Base-by-base conservation (phyloP, 441 rosid genomes). In the Erodium texanum region DNA sequence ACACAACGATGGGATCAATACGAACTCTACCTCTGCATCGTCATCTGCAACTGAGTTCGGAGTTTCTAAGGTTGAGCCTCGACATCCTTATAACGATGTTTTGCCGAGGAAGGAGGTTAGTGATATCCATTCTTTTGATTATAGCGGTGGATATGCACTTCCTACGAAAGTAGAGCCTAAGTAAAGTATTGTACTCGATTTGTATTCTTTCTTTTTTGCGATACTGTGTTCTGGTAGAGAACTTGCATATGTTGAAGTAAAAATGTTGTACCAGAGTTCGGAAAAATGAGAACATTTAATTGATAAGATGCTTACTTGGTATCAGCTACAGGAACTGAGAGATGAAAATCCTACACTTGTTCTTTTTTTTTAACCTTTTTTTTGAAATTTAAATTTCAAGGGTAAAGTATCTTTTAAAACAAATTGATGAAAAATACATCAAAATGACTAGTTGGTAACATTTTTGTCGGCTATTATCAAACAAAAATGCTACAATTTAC, bases 41-140 rank as follows among this genome's bases (percentile, higher is more conserved):
- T 90, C 97, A 0, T 89, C 97, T 16, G 83, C 92, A 5, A 89
- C 92, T 0, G 97, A 92, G 8, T 86, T 92, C 34, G 94, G 81
- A 58, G 83, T 71, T 23, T 62, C 85, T 20, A 87, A 84, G 74
- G 84, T 77, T 24, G 82, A 75, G 18, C 76, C 76, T 6, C 85
- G 75, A 70, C 80, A 85, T 64, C 88, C 78, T 67, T 93, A 89
- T 34, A 83, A 76, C 0, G 90, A 84, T 18, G 23, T 67, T 66
- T 61, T 78, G 43, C 87, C 86, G 36, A 86, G 74, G 67, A 76
- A 80, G 62, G 84, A 78, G 18, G 71, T 54, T 5, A 79, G 62
- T 8, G 75, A 75, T 9, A 73, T 48, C 2, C 72, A 80, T 68
- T 85, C 86, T 15, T 89, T 88, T 76, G 88, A 87, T 73, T 89